Conservation (phyloP, 225 moss, liverwort and hornwort genomes). For the Anthoceros angustus region DNA sequence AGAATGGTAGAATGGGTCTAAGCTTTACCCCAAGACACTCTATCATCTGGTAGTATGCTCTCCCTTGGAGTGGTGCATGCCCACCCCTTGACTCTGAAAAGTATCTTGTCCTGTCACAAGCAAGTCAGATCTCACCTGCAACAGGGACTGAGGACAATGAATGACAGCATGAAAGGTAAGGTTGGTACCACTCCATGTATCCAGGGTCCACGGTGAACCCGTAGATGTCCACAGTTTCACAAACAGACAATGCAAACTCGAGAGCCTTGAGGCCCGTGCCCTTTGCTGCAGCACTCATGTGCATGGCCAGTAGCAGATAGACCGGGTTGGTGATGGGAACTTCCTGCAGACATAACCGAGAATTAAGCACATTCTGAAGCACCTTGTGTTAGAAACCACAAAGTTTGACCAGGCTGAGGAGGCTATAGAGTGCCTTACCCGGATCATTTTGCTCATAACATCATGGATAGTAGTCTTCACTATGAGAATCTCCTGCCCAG, state of each 20-base stretch:
- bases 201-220: conserved; percentile 49
- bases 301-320: conserved; percentile 26
- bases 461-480: conserved; percentile 46
- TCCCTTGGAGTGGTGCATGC: conserved; percentile 41
- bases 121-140: background rate
- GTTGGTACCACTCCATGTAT: conserved; percentile 31
- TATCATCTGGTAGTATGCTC: conserved; percentile 46
- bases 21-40: conserved; percentile 40
- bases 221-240: conserved; percentile 29
- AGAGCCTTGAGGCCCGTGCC: conserved; percentile 43
- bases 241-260: conserved; percentile 36
- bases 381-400: background rate
- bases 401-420: background rate
- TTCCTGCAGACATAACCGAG: conserved; percentile 16
- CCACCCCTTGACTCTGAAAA: conserved; percentile 41
- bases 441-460: conserved; percentile 38
- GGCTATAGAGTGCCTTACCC: conserved; percentile 11
- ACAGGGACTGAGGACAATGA: background rate
- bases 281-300: conserved; percentile 30
- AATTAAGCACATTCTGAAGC: background rate
- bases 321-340: conserved; percentile 39
- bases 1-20: background rate
- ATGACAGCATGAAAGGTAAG: background rate
- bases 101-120: conserved; percentile 28
- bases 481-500: conserved; percentile 27